phyloP scores from a whole-genome alignment of 495 filamentous ascomycete species.

The Geopyxis carbonaria region DNA sequence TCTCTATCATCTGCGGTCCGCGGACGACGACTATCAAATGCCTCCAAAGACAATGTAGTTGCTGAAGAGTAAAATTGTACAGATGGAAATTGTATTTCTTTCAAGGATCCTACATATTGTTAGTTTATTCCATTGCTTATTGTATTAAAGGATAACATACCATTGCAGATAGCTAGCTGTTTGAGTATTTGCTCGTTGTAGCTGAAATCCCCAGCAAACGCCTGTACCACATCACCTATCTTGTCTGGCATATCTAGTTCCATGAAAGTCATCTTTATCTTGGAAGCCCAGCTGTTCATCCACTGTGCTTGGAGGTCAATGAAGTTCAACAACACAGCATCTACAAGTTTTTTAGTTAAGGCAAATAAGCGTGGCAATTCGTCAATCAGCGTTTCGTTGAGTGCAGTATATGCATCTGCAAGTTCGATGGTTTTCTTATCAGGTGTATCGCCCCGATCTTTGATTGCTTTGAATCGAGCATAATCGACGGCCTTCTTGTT shows the following conservation, averaged over 20 bases:
- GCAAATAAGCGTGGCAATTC: constrained; percentile 75
- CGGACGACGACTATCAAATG: constrained; percentile 1
- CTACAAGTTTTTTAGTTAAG: constrained; percentile 60
- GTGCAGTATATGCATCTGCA: constrained; percentile 67
- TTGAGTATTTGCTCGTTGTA: constrained; percentile 37
- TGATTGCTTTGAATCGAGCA: constrained; percentile 55
- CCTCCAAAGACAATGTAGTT: background rate
- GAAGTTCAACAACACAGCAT: constrained; percentile 63
- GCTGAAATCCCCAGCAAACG: constrained; percentile 58
- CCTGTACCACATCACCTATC: constrained; percentile 45
- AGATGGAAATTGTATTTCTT: constrained; percentile 3
- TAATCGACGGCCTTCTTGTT: constrained; percentile 80
- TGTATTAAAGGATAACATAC: constrained; percentile 10
- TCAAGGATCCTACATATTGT: constrained; percentile 2
- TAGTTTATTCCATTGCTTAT: too few relatives aligned
- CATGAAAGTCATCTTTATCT: constrained; percentile 57
- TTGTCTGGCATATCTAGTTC: constrained; percentile 44
- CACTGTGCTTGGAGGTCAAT: constrained; percentile 65
- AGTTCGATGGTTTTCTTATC: constrained; percentile 69
- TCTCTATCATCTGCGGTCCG: constrained; percentile 1
- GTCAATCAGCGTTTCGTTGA: constrained; percentile 83
- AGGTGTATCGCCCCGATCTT: constrained; percentile 59
- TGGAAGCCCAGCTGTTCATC: constrained; percentile 62
- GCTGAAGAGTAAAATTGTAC: background rate
- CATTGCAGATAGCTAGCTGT: constrained; percentile 31